Base-by-base conservation (phyloP, 371 early-diverging fungal genomes). In the Synchytrium microbalum region DNA sequence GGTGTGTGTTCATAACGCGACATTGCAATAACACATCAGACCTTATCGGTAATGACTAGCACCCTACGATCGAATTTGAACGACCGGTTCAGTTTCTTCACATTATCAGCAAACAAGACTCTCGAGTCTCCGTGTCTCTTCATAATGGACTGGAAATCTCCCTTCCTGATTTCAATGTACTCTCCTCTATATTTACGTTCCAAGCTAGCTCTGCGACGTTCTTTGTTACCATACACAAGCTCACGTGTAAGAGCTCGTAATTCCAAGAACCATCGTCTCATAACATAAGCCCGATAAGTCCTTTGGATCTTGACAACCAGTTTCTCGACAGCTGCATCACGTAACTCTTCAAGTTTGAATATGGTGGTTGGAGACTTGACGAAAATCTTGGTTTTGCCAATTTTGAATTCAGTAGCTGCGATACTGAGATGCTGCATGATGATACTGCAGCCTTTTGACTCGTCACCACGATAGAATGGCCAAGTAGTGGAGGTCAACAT, bases 331-430 rank as follows among this genome's bases (percentile, higher is more conserved):
- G 51, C 51, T 14, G 51, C 51, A 51, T 51, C 51, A 13, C 51
- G 51, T 13, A 14, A n/a, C 51, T 13, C 13, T n/a, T 51, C 51
- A 51, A 51, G 51, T n/a, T 51, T 51, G n/a, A 51, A 51, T 14
- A 61, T 60, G 31, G 65, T 66, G 27, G 53, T 30, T 28, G 64
- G 64, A 31, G 32, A 53, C 60, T 64, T 66, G 5, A 70, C 31
- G 53, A 70, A 70, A 5, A 67, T 64, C 61, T 67, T 70, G 2
- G 61, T 70, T 28, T 66, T 64, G 27, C 70, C 70, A 25, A 70
- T 33, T 28, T 56, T 61, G 32, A 57, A 70, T 28, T 66, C 67
- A 8, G 54, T 23, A 29, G 54, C 23, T 26, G 46, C 61, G 19
- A 46, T 30, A 19, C 61, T 27, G 2, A 70, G 32, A 0, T 30